These are phyloP conservation scores for Fusarium temperatum DNA, from an alignment of 2,329 filamentous ascomycete species.

Conservation along the genomic window DNA sequence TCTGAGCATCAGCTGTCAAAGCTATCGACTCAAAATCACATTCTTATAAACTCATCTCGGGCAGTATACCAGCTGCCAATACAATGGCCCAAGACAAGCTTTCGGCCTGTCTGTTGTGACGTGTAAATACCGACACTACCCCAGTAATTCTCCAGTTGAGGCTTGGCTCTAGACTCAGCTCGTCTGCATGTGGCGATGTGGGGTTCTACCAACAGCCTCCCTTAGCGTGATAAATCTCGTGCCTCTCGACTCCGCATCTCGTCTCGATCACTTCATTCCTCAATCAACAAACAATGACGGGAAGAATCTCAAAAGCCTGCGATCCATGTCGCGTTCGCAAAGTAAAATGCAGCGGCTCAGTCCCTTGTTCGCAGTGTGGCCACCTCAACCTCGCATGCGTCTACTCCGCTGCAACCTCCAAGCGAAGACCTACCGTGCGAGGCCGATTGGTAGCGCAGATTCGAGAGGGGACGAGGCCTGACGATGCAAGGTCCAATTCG, in stretches of 20 bases:
- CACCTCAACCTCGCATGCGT: slow-evolving; percentile 48
- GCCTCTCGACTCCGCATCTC: background rate
- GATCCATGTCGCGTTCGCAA: slow-evolving; percentile 52
- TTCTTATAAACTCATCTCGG: too few species aligned
- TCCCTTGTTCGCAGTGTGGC: slow-evolving; percentile 49
- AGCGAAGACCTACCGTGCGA: slow-evolving; percentile 48
- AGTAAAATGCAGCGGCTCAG: slow-evolving; percentile 47
- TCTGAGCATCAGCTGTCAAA: too few species aligned
- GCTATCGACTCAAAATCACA: too few species aligned
- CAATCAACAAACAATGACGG: background rate
- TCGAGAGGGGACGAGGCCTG: slow-evolving; percentile 38
- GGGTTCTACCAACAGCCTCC: background rate
- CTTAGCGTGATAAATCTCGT: background rate
- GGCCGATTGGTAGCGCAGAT: slow-evolving; percentile 49
- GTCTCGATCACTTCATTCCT: background rate
- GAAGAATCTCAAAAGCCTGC: slow-evolving; percentile 44
- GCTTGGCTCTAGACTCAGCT: background rate
- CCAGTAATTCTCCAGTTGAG: background rate
- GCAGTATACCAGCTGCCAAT: too few species aligned
- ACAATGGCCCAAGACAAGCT: too few species aligned
- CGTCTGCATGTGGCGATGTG: background rate
- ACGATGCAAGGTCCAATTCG: slow-evolving; percentile 25
- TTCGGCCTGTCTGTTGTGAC: background rate
- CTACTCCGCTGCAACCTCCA: slow-evolving; percentile 46
- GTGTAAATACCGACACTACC: background rate